Evolutionary conservation across 1,284 basidiomycete genomes (phyloP), one percentile per base, ranked within the genome.

Genomic region (Moesziomyces antarcticus): DNA sequence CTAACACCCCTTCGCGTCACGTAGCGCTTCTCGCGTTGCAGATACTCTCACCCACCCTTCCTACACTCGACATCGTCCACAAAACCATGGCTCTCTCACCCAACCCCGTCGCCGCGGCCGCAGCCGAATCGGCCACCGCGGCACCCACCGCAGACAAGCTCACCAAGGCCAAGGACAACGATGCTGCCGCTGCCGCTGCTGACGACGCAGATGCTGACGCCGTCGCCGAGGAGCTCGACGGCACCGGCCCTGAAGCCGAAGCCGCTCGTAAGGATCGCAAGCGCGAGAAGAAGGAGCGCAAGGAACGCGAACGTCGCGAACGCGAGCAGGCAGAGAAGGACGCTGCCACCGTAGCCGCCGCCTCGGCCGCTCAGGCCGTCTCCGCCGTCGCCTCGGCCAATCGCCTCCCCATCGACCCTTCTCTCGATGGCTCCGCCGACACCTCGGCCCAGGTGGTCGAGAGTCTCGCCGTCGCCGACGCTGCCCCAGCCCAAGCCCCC

Each of bases 321-420:
- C 70, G 70, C 47, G 70, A 73, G 35, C 70, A 73, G 40, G 70
- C 70, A 50, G 65, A 73, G 30, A 68, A 68, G 58, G 71, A 73
- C 35, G 71, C 65, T 27, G 71, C 71, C 49, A 73, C 70, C 54
- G 61, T 68, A 47, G 70, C 70, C 47, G 70, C 64, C 22, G 70
- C 70, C 27, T 64, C 70, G 3, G 65, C 70, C 25, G 70, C 70
- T 20, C 70, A 73, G 47, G 70, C 70, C 18, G 56, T 73, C 13
- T 56, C 50, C 13, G 70, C 70, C 46, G 63, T 73, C 51, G 70
- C 64, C 25, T 59, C 63, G 2, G 70, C 70, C 24, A 54, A 56
- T 41, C 70, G 56, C 53, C 64, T 73, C 11, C 70, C 70, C 22
- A 67, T 73, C 60, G 70, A 73, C 46, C 70, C 70, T 40, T 50